Percentiles rank a stretch among this genome's conserved stretches.
Conservation (phyloP, 306 rosid genomes). For the Ormosia semicastrata region DNA sequence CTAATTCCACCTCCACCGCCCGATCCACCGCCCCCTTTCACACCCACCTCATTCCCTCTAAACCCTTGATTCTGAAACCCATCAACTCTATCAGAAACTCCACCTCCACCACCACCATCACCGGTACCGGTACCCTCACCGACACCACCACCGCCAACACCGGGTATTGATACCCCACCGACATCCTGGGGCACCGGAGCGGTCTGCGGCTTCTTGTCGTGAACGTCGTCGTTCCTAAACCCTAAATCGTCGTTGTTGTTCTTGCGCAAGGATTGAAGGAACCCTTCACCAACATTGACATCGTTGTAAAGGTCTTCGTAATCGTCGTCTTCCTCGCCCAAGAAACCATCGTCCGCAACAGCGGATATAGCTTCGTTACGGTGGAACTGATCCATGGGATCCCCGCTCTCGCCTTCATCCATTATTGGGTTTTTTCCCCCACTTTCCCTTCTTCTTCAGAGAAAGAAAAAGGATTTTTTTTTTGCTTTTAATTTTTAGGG, state of each 20-base stretch:
- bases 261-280: constrained; percentile 77
- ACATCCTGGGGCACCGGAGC: constrained; percentile 21
- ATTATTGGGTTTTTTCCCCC: not conserved
- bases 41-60: constrained; percentile 43
- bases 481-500: not conserved
- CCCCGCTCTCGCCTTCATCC: constrained; percentile 78
- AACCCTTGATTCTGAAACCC: constrained; percentile 71
- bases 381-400: constrained; percentile 88
- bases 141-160: constrained; percentile 45
- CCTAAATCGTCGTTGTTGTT: constrained; percentile 54
- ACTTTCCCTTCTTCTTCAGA: not conserved
- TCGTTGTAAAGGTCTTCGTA: constrained; percentile 97
- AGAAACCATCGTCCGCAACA: constrained; percentile 85
- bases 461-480: not conserved
- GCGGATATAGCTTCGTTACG: constrained; percentile 98
- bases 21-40: not conserved
- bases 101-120: constrained; percentile 33
- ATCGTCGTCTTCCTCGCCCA: constrained; percentile 90
- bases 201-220: constrained; percentile 52
- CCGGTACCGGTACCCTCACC: not conserved
- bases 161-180: constrained; percentile 45
- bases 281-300: constrained; percentile 92
- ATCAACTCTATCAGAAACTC: constrained; percentile 41
- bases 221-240: constrained; percentile 45
- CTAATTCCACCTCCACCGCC: constrained; percentile 63